Percentiles rank a stretch among this genome's conserved stretches.
Evolutionary conservation across 768 basidiomycete species (phyloP).

Genomic region (Leucosporidium scottii): DNA sequence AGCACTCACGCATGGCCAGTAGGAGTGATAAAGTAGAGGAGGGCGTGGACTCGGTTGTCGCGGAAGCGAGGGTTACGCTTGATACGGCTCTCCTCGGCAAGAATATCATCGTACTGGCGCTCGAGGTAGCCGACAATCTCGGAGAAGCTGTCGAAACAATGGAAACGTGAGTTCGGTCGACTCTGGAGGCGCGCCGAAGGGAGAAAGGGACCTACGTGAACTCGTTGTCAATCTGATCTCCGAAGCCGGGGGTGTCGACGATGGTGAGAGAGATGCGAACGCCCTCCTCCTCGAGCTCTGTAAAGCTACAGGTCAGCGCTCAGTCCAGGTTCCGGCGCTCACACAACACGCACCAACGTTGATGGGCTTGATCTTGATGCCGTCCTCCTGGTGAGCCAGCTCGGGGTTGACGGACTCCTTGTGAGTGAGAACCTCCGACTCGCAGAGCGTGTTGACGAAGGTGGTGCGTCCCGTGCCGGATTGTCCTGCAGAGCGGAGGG

Average conservation of each 20-base stretch:
- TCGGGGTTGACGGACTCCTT: conserved; percentile 77
- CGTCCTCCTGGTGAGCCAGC: conserved; percentile 86
- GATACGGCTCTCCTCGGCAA: conserved; percentile 97
- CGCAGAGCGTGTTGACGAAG: conserved; percentile 92
- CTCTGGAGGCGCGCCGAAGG: not conserved
- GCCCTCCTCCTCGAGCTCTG: conserved; percentile 97
- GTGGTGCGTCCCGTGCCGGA: conserved; percentile 82
- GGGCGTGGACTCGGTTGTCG: conserved; percentile 92
- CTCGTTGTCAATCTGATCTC: conserved; percentile 98
- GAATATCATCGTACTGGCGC: conserved; percentile 96
- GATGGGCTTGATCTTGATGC: conserved; percentile 87
- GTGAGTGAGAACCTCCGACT: conserved; percentile 83
- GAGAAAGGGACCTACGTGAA: conserved; percentile 65
- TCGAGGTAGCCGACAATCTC: conserved; percentile 96
- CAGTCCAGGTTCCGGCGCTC: not conserved
- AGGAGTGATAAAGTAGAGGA: conserved; percentile 96
- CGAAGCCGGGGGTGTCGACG: conserved; percentile 97
- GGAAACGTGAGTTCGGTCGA: not conserved
- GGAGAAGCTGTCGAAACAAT: conserved; percentile 60
- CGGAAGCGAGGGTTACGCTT: conserved; percentile 99
- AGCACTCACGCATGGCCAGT: conserved; percentile 86
- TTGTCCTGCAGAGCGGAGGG: conserved; percentile 57
- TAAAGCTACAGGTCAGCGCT: not conserved
- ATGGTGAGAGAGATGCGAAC: conserved; percentile 96
- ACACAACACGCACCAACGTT: conserved; percentile 62